Percentiles rank a stretch among this genome's conserved stretches.
Evolutionary conservation across 1,284 basidiomycete species (phyloP).

Genomic region (Ganoderma lucidum): DNA sequence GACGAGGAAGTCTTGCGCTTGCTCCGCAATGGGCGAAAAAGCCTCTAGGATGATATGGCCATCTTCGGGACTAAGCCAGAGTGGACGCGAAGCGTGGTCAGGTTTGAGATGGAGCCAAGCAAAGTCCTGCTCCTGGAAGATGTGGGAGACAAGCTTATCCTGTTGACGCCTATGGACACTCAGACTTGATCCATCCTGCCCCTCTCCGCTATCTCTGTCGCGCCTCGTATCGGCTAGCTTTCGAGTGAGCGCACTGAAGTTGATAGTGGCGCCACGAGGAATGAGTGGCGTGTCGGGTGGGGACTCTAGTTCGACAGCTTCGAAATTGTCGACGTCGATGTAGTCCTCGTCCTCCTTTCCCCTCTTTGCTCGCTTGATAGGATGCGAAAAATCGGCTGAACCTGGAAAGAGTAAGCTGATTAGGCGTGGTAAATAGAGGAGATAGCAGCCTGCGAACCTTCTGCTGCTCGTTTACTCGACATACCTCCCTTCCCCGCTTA

Average conservation of each 20-base stretch:
- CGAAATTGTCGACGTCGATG: slow-evolving; percentile 63
- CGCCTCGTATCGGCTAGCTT: slow-evolving; percentile 71
- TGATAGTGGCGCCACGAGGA: slow-evolving; percentile 78
- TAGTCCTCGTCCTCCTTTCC: slow-evolving; percentile 60
- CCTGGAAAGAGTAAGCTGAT: slow-evolving; percentile 29
- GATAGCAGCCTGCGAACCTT: slow-evolving; percentile 46
- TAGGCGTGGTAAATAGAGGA: background rate
- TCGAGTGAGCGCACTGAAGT: slow-evolving; percentile 80
- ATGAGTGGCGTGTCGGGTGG: slow-evolving; percentile 63
- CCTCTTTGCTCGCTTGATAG: slow-evolving; percentile 60
- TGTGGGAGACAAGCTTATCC: slow-evolving; percentile 76
- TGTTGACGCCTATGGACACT: slow-evolving; percentile 70
- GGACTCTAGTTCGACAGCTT: slow-evolving; percentile 54
- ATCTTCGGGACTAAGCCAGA: slow-evolving; percentile 95
- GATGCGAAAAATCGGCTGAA: slow-evolving; percentile 47
- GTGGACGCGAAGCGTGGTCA: slow-evolving; percentile 89
- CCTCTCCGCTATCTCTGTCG: slow-evolving; percentile 46
- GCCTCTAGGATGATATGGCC: slow-evolving; percentile 96
- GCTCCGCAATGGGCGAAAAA: slow-evolving; percentile 96
- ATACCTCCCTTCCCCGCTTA: slow-evolving; percentile 37
- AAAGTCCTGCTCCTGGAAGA: slow-evolving; percentile 86
- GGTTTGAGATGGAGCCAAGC: slow-evolving; percentile 86
- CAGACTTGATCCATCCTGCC: slow-evolving; percentile 40
- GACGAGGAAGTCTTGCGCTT: slow-evolving; percentile 98
- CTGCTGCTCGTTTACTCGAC: slow-evolving; percentile 58